Conservation (phyloP, 2,329 filamentous ascomycete genomes). For the Colletotrichum eremochloae region DNA sequence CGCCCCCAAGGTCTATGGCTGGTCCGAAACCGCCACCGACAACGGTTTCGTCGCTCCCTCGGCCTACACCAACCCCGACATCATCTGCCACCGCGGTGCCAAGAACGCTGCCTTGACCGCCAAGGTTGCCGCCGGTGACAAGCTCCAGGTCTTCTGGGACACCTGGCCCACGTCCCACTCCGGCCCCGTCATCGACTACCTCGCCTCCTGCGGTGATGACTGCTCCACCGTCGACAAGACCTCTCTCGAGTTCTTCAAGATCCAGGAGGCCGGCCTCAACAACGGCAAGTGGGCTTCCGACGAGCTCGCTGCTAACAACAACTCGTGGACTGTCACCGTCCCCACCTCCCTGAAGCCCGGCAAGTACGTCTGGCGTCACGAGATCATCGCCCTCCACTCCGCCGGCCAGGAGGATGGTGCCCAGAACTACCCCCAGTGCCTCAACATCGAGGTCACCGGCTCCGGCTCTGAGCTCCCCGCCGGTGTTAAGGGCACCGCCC, state of each 20-base stretch:
- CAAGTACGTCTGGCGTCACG: conserved; percentile 68
- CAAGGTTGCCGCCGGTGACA: conserved; percentile 69
- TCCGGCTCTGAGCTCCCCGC: conserved; percentile 49
- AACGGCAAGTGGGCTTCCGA: conserved; percentile 69
- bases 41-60: conserved; percentile 62
- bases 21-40: conserved; percentile 52
- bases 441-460: conserved; percentile 62
- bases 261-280: conserved; percentile 65
- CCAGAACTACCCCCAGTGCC: conserved; percentile 67
- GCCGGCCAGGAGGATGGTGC: conserved; percentile 57
- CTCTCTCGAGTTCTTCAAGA: conserved; percentile 70
- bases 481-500: conserved; percentile 51
- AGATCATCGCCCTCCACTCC: conserved; percentile 68
- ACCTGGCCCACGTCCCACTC: conserved; percentile 75
- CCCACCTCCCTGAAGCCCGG: conserved; percentile 62
- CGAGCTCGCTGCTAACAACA: conserved; percentile 60
- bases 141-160: conserved; percentile 72
- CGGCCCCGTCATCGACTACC: conserved; percentile 72
- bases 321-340: conserved; percentile 62
- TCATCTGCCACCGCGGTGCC: conserved; percentile 62
- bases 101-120: conserved; percentile 56
- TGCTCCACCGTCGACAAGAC: conserved; percentile 66
- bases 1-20: conserved; percentile 51
- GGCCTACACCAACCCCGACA: conserved; percentile 55
- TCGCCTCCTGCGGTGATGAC: conserved; percentile 68